A percentile compares a stretch with the other conserved stretches of the same genome.
Conservation (phyloP, 2,329 filamentous ascomycete species). For the Penicillium thymicola region DNA sequence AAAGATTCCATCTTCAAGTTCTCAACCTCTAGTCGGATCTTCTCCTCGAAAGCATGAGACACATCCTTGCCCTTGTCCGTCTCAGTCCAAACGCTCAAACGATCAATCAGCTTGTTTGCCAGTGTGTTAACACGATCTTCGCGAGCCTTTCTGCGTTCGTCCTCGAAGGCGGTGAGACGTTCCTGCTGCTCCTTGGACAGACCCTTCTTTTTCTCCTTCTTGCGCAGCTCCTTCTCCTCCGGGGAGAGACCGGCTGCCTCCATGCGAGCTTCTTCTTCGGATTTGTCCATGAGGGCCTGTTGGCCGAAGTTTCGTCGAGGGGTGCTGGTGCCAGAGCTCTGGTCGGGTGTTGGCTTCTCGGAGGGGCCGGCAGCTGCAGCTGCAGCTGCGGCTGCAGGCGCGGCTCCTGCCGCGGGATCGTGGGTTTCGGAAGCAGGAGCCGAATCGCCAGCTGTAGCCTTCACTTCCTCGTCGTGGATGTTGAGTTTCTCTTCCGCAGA, state of each 20-base stretch:
- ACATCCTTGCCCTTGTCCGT: slow-evolving; percentile 86
- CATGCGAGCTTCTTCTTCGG: slow-evolving; percentile 70
- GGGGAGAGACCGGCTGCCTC: slow-evolving; percentile 63
- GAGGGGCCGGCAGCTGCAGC: slow-evolving; percentile 20
- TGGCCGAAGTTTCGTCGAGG: slow-evolving; percentile 64
- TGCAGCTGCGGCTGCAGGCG: slow-evolving; percentile 26
- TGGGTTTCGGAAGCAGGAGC: slow-evolving; percentile 40
- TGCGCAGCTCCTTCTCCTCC: slow-evolving; percentile 71
- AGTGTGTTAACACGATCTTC: slow-evolving; percentile 87
- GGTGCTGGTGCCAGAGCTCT: slow-evolving; percentile 44
- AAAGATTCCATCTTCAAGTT: slow-evolving; percentile 99
- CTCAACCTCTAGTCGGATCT: slow-evolving; percentile 91
- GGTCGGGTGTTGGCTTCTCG: slow-evolving; percentile 21
- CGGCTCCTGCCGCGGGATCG: slow-evolving; percentile 56
- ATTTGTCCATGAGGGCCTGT: slow-evolving; percentile 82
- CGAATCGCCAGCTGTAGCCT: slow-evolving; percentile 36
- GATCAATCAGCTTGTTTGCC: slow-evolving; percentile 78
- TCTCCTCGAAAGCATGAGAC: slow-evolving; percentile 85
- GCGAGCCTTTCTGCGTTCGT: slow-evolving; percentile 76
- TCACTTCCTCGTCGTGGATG: slow-evolving; percentile 45
- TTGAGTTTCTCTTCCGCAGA: slow-evolving; percentile 49
- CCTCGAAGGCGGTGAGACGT: slow-evolving; percentile 82
- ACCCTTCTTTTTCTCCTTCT: slow-evolving; percentile 85
- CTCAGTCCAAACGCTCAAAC: slow-evolving; percentile 93
- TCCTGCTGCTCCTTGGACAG: slow-evolving; percentile 90